Evolutionary conservation across 140 eudicot genomes (phyloP).

Genomic region (Oenanthe javanica): DNA sequence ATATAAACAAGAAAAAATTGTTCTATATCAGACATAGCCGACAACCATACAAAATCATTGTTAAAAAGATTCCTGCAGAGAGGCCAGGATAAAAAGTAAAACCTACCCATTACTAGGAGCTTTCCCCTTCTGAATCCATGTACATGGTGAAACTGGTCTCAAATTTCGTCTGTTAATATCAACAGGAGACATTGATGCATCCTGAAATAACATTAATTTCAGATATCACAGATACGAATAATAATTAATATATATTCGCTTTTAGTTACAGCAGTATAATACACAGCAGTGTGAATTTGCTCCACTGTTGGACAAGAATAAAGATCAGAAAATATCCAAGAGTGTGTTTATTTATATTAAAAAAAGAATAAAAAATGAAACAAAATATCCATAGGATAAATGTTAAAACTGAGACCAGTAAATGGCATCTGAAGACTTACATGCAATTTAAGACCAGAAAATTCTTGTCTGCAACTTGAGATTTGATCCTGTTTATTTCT

Average conservation of each 20-base stretch:
- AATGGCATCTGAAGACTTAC: conserved; percentile 25
- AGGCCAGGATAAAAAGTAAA: not conserved
- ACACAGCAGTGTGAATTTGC: not conserved
- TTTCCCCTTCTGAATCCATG: conserved; percentile 28
- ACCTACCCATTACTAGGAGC: conserved; percentile 34
- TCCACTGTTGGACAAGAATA: not conserved
- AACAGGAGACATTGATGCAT: conserved; percentile 22
- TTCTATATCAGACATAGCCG: not conserved
- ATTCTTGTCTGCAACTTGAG: conserved; percentile 31
- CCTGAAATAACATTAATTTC: conserved; percentile 26
- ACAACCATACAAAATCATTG: not conserved
- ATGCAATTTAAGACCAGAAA: conserved; percentile 30
- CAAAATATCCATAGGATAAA: not conserved
- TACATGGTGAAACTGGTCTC: conserved; percentile 28
- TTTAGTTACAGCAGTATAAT: not conserved
- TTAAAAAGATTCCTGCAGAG: too few relatives aligned
- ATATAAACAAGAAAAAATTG: conserved; percentile 3
- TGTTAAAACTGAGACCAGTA: not conserved
- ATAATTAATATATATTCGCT: not conserved
- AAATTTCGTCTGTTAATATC: conserved; percentile 23
- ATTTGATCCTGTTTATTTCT: conserved; percentile 33
- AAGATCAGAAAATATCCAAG: too few relatives aligned
- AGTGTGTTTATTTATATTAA: too few relatives aligned
- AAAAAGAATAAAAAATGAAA: not conserved
- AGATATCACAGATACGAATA: not conserved